Conservation (phyloP, 108 stramenopile species). For the Nitzschia inconspicua region DNA sequence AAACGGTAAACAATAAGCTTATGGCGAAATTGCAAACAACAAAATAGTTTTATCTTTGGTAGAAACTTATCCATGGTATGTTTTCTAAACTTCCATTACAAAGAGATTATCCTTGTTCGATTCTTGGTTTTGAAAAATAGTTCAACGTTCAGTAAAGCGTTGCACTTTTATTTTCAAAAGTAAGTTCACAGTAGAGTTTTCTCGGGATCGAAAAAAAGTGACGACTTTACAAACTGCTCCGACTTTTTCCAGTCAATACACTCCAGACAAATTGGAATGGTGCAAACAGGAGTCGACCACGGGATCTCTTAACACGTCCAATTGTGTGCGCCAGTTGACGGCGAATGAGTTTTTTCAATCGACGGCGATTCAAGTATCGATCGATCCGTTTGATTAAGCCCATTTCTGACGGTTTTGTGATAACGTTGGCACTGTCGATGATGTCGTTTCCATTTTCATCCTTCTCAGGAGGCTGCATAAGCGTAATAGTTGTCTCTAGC, state of each 20-base stretch:
- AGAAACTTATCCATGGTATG: no score
- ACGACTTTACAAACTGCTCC: not conserved
- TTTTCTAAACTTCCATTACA: no score
- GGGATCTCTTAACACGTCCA: no score
- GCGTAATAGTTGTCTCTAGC: not conserved
- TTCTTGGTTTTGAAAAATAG: no score
- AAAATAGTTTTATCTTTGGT: no score
- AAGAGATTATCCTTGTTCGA: no score
- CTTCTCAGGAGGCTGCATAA: not conserved
- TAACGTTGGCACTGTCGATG: not conserved
- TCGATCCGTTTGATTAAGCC: not conserved
- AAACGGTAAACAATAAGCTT: constrained; percentile 72
- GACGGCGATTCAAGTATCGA: constrained; percentile 11
- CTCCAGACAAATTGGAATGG: constrained; percentile 8
- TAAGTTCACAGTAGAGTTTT: no score
- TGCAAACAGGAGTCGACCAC: not conserved
- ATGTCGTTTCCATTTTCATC: not conserved
- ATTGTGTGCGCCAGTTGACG: constrained; percentile 14
- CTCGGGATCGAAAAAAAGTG: not conserved
- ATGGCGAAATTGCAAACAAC: constrained; percentile 35
- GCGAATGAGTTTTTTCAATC: constrained; percentile 11
- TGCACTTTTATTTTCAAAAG: no score
- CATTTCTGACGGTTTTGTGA: not conserved
- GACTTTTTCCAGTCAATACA: not conserved
- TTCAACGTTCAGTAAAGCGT: no score